Conservation (phyloP, 2,329 filamentous ascomycete genomes). For the Clarireedia paspali region DNA sequence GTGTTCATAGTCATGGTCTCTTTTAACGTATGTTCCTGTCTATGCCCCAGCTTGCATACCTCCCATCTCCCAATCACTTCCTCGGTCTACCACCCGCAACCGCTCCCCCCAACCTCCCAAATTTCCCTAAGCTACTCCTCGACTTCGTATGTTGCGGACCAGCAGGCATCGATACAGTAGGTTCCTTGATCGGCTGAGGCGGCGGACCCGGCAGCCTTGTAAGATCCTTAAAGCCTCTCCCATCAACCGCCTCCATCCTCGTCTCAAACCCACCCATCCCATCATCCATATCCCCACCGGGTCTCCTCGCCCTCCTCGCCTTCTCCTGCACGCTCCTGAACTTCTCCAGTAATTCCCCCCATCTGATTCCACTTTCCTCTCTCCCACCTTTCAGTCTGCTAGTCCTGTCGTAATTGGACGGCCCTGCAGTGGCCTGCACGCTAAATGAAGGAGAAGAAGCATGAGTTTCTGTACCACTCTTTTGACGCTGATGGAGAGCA, state of each 20-base stretch:
- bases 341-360: constrained; percentile 89
- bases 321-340: constrained; percentile 88
- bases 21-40: no score
- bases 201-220: constrained; percentile 31
- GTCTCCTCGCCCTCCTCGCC: constrained; percentile 62
- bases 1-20: not conserved
- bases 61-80: constrained; percentile 32
- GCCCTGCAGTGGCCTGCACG: constrained; percentile 40
- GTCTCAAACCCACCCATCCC: constrained; percentile 44
- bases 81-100: constrained; percentile 47
- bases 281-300: constrained; percentile 38
- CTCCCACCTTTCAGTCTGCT: constrained; percentile 68
- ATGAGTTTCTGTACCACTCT: constrained; percentile 28
- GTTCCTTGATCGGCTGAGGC: constrained; percentile 43
- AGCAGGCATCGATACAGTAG: constrained; percentile 32
- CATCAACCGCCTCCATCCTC: constrained; percentile 21
- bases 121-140: constrained; percentile 57
- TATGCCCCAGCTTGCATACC: no score
- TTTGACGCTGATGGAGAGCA: constrained; percentile 27
- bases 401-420: constrained; percentile 59
- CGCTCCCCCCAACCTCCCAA: constrained; percentile 64
- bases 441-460: constrained; percentile 28
- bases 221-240: constrained; percentile 32
- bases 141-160: constrained; percentile 45
- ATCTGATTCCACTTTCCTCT: constrained; percentile 79